Evolutionary conservation across 2,329 filamentous ascomycete genomes (phyloP).

Genomic region (Aspergillus brasiliensis): DNA sequence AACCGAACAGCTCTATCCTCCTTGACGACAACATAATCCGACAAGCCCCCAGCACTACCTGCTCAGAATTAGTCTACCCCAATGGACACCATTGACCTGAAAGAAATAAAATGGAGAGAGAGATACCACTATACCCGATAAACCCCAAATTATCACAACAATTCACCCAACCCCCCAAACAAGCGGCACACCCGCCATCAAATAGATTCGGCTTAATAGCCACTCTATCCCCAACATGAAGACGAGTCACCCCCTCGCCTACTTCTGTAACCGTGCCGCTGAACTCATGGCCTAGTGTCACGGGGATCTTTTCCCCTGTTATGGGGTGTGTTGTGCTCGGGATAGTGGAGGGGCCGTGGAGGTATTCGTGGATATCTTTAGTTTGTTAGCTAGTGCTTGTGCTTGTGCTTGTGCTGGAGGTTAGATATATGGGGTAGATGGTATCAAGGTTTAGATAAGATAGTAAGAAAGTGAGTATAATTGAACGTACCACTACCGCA

Average conservation of each 20-base stretch:
- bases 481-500: slow-evolving; percentile 33
- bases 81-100: neutral
- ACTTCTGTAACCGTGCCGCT: slow-evolving; percentile 62
- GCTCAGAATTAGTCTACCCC: neutral
- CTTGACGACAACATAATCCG: slow-evolving; percentile 30
- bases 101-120: neutral
- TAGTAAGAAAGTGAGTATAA: too few relatives aligned
- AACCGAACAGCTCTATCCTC: slow-evolving; percentile 24
- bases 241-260: slow-evolving; percentile 50
- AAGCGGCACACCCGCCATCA: slow-evolving; percentile 60
- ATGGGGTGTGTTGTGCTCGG: slow-evolving; percentile 58
- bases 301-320: slow-evolving; percentile 59
- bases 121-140: slow-evolving; percentile 50
- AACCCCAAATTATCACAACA: slow-evolving; percentile 61
- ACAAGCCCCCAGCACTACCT: slow-evolving; percentile 32
- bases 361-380: slow-evolving; percentile 56
- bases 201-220: slow-evolving; percentile 63
- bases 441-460: neutral
- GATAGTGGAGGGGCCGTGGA: slow-evolving; percentile 52
- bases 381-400: neutral
- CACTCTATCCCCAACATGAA: slow-evolving; percentile 59
- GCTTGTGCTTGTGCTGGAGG: neutral
- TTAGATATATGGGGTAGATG: neutral
- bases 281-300: slow-evolving; percentile 68
- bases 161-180: slow-evolving; percentile 56